These are phyloP conservation scores for Blastobotrys ciferrii DNA, from an alignment of 1,139 yeast genomes.

Conservation along the genomic window DNA sequence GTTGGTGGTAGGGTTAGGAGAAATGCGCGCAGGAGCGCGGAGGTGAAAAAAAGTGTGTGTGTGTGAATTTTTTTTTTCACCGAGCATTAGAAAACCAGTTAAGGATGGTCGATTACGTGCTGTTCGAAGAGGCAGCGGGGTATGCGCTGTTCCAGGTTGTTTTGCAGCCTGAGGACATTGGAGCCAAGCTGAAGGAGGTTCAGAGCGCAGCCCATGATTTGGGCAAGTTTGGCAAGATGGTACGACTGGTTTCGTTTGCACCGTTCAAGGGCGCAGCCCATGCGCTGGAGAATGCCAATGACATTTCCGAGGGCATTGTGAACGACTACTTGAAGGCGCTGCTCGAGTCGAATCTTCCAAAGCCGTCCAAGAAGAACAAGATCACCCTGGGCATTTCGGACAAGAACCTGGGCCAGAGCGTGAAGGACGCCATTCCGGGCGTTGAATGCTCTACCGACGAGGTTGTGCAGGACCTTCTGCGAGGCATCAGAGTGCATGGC, in stretches of 20 bases:
- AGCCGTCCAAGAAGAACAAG: constrained; percentile 62
- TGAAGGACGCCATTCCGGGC: constrained; percentile 83
- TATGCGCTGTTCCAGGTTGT: constrained; percentile 94
- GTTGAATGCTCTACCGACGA: constrained; percentile 90
- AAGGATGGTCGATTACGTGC: constrained; percentile 70
- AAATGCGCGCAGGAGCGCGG: constrained; percentile 2
- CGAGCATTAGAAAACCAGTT: constrained; percentile 42
- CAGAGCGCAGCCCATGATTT: constrained; percentile 89
- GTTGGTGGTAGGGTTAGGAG: not conserved
- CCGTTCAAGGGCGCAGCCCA: constrained; percentile 99
- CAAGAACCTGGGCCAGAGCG: constrained; percentile 93
- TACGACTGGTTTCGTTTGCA: constrained; percentile 92
- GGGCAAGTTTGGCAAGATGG: constrained; percentile 84
- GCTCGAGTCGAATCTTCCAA: constrained; percentile 88
- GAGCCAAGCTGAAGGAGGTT: constrained; percentile 88
- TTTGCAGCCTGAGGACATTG: constrained; percentile 91
- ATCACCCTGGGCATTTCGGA: constrained; percentile 84
- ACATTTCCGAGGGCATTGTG: constrained; percentile 94
- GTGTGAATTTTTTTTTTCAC: constrained; percentile 6
- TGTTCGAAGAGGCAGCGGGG: constrained; percentile 98
- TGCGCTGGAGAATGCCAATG: constrained; percentile 97
- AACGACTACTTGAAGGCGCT: constrained; percentile 88
- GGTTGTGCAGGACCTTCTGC: constrained; percentile 87
- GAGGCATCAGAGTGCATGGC: constrained; percentile 93
- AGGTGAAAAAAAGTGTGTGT: constrained; percentile 8